phyloP scores from a whole-genome alignment of 2,329 filamentous ascomycete genomes.

The Onygena corvina region DNA sequence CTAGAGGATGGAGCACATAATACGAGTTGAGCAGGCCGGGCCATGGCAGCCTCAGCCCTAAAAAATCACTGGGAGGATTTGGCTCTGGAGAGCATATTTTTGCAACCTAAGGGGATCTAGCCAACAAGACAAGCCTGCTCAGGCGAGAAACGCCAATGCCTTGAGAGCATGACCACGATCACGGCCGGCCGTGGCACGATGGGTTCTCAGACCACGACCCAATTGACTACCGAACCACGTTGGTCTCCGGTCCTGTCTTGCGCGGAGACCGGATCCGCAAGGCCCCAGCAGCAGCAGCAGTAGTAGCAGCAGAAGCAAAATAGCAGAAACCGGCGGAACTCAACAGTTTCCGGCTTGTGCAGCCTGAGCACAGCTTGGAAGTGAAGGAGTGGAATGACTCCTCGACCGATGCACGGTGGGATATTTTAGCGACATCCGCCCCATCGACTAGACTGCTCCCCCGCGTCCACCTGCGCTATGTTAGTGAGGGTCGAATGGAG shows the following conservation, averaged over 20 bases:
- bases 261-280: background rate
- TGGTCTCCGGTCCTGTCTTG: background rate
- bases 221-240: background rate
- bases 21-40: constrained; percentile 1
- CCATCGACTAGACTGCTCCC: background rate
- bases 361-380: background rate
- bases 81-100: background rate
- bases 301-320: no score
- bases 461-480: background rate
- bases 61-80: background rate
- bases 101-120: background rate
- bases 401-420: background rate
- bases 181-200: no score
- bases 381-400: constrained; percentile 3
- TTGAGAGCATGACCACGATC: background rate
- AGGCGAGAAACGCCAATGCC: background rate
- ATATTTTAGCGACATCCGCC: constrained; percentile 2
- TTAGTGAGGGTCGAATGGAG: background rate
- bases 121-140: background rate
- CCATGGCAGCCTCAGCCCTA: constrained; percentile 5
- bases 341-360: background rate
- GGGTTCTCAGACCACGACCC: no score
- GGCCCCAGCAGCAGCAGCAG: background rate
- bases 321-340: background rate
- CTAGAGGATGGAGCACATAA: background rate